phyloP scores from a whole-genome alignment of 2,329 filamentous ascomycete species.

The Cercospora zeina region DNA sequence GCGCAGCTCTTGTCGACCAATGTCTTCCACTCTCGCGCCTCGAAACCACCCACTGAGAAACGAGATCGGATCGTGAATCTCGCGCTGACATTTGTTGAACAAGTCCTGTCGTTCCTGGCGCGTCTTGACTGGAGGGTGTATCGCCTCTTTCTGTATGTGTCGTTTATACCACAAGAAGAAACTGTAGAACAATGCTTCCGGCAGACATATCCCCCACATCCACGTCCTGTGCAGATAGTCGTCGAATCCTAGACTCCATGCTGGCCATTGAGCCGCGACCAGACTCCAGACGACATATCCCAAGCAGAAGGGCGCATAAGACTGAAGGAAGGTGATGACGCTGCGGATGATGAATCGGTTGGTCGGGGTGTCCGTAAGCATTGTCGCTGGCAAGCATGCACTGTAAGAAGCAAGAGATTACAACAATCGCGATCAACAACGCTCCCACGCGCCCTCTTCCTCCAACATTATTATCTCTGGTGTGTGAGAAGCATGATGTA shows the following conservation, averaged over 20 bases:
- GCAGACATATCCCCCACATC: constrained; percentile 49
- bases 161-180: constrained; percentile 55
- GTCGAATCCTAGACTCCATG: constrained; percentile 21
- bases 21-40: constrained; percentile 58
- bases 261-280: constrained; percentile 15
- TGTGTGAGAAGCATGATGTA: constrained; percentile 11
- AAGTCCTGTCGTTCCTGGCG: constrained; percentile 55
- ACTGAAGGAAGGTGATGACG: constrained; percentile 28
- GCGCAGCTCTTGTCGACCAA: constrained; percentile 66
- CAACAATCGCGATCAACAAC: constrained; percentile 2
- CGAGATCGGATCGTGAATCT: constrained; percentile 55
- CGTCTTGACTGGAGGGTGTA: constrained; percentile 52
- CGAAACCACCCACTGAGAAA: constrained; percentile 68
- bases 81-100: constrained; percentile 58
- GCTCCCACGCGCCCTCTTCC: neutral
- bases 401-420: neutral
- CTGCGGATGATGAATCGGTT: constrained; percentile 30
- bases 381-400: constrained; percentile 19
- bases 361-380: constrained; percentile 30
- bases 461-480: neutral
- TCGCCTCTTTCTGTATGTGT: constrained; percentile 55
- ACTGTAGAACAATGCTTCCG: constrained; percentile 59
- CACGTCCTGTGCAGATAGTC: constrained; percentile 24
- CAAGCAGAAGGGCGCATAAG: constrained; percentile 29
- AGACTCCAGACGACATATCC: constrained; percentile 30